phyloP scores from a whole-genome alignment of 176 grass and related monocot genomes.

The Aegilops bicornis region DNA sequence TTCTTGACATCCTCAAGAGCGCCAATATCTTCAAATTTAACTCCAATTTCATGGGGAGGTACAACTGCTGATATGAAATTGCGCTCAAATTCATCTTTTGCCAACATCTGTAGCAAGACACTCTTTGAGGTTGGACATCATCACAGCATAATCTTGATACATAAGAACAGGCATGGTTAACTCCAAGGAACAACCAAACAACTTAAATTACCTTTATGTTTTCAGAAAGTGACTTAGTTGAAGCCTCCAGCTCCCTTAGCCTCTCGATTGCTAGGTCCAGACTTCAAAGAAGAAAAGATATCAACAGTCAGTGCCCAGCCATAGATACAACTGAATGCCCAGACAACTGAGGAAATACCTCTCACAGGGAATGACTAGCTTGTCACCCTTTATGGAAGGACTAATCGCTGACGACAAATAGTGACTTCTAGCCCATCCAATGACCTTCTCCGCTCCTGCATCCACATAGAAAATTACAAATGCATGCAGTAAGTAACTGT shows the following conservation, averaged over 20 bases:
- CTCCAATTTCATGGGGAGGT: conserved; percentile 85
- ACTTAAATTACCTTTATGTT: conserved; percentile 55
- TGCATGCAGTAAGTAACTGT: conserved; percentile 6
- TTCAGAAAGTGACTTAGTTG: conserved; percentile 56
- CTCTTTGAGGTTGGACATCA: conserved; percentile 15
- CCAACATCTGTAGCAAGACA: conserved; percentile 64
- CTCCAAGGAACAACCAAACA: conserved; percentile 13
- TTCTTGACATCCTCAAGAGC: conserved; percentile 94
- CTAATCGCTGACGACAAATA: conserved; percentile 62
- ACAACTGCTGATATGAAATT: conserved; percentile 94
- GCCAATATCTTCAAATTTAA: conserved; percentile 94
- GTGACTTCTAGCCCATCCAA: conserved; percentile 93
- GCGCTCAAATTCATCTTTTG: conserved; percentile 91
- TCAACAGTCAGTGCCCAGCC: not conserved
- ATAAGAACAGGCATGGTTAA: not conserved
- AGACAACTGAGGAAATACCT: conserved; percentile 56
- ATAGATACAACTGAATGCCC: conserved; percentile 29
- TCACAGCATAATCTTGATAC: not conserved
- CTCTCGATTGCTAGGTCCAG: conserved; percentile 76
- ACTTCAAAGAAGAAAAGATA: conserved; percentile 40
- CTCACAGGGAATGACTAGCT: conserved; percentile 69
- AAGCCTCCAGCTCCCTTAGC: conserved; percentile 64
- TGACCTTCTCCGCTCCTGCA: conserved; percentile 75
- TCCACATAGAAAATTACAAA: conserved; percentile 18
- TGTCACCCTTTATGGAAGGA: conserved; percentile 66